These are phyloP conservation scores for Xenoacremonium recifei DNA, from an alignment of 2,329 filamentous ascomycete species.

Conservation along the genomic window DNA sequence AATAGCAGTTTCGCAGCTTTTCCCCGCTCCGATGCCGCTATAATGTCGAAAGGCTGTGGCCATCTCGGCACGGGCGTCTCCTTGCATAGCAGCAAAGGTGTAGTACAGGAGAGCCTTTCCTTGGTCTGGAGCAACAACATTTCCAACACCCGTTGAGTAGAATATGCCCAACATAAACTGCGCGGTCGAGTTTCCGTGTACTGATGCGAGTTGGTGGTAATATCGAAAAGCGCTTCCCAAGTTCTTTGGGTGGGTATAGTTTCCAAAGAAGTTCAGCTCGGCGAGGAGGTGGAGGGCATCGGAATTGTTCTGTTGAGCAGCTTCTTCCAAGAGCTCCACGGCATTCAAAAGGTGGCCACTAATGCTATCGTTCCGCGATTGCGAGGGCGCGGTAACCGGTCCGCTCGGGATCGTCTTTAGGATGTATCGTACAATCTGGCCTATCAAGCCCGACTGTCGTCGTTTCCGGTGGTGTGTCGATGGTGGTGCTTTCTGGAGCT, in stretches of 20 bases:
- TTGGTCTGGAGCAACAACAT: conserved; percentile 79
- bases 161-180: conserved; percentile 96
- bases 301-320: conserved; percentile 59
- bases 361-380: conserved; percentile 28
- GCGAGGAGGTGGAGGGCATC: conserved; percentile 89
- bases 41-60: conserved; percentile 85
- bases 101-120: conserved; percentile 92
- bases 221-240: conserved; percentile 76
- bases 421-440: conserved; percentile 41
- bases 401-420: conserved; percentile 50
- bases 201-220: conserved; percentile 74
- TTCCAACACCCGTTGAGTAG: conserved; percentile 89
- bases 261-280: conserved; percentile 96
- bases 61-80: conserved; percentile 88
- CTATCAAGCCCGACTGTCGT: conserved; percentile 44
- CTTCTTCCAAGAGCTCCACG: conserved; percentile 51
- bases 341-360: conserved; percentile 49
- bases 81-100: conserved; percentile 84
- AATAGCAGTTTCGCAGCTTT: conserved; percentile 80
- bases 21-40: conserved; percentile 78
- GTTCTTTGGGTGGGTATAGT: conserved; percentile 82
- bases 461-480: conserved; percentile 42
- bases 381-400: conserved; percentile 45
- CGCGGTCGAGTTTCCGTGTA: conserved; percentile 84
- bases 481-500: conserved; percentile 50